These are phyloP conservation scores for Solanum corneliomulleri DNA, from an alignment of 257 asterid genomes.

Conservation along the genomic window DNA sequence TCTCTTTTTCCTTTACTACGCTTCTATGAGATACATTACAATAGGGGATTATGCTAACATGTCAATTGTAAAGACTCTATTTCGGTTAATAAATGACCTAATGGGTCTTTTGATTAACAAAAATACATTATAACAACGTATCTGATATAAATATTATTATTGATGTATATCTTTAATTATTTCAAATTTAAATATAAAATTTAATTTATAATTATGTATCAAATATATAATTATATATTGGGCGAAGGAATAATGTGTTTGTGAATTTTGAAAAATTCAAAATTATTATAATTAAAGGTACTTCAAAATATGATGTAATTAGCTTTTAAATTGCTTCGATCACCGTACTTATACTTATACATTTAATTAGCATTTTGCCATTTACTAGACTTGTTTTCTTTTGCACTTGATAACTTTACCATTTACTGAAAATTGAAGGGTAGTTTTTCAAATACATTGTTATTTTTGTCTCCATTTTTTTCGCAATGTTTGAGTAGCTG, in stretches of 20 bases:
- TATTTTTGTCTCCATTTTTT: not conserved
- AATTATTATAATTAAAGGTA: too few species aligned
- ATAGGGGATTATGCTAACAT: too few species aligned
- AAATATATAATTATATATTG: too few species aligned
- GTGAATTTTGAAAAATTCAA: rapidly evolving
- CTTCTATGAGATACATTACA: too few species aligned
- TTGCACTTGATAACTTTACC: too few species aligned
- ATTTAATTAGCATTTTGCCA: not conserved
- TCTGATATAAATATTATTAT: rapidly evolving
- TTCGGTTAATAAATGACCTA: too few species aligned
- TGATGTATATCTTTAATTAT: too few species aligned
- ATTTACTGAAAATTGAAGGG: not conserved
- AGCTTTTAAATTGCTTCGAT: not conserved
- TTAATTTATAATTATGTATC: not conserved
- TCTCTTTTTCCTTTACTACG: not conserved
- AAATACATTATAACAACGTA: too few species aligned
- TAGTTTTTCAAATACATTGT: not conserved
- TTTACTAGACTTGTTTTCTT: not conserved
- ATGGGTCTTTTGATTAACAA: too few species aligned
- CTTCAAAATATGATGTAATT: not conserved
- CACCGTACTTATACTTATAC: too few species aligned
- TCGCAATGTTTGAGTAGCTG: not conserved
- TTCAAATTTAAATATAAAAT: too few species aligned
- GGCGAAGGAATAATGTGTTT: not conserved
- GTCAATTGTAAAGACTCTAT: too few species aligned